Conservation (phyloP, 495 filamentous ascomycete species). For the Podospora pseudopauciseta region DNA sequence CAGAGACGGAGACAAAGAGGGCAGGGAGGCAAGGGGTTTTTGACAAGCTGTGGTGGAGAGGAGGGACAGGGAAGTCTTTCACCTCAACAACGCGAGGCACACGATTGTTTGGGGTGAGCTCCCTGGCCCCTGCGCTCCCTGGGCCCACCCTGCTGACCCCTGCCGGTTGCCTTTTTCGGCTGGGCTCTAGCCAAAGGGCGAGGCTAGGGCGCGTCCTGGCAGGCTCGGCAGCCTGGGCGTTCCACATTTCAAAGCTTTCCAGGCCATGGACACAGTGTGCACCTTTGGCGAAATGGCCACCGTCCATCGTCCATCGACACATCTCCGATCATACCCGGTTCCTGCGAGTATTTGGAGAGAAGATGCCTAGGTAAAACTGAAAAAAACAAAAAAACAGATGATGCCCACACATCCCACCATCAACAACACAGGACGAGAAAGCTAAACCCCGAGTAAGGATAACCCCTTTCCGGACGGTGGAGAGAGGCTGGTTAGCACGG, state of each 20-base stretch:
- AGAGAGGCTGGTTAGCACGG: neutral
- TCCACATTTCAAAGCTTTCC: slow-evolving; percentile 8
- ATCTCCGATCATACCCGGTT: neutral
- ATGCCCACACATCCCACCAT: neutral
- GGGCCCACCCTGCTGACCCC: slow-evolving; percentile 9
- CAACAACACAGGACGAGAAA: neutral
- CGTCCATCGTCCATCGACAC: neutral
- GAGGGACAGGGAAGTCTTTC: slow-evolving; percentile 6
- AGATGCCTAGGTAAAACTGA: neutral
- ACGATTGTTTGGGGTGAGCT: slow-evolving; percentile 19
- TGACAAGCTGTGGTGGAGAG: neutral
- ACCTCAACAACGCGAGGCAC: slow-evolving; percentile 8
- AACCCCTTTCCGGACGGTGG: neutral
- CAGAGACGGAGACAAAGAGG: neutral
- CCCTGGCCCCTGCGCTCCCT: slow-evolving; percentile 14
- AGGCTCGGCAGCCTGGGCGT: slow-evolving; percentile 11
- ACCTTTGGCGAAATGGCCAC: neutral
- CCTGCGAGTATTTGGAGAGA: neutral
- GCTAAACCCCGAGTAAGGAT: neutral
- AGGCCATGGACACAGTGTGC: neutral
- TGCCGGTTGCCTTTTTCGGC: slow-evolving; percentile 8
- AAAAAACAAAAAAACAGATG: neutral
- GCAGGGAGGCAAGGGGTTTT: slow-evolving; percentile 11
- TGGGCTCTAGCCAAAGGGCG: slow-evolving; percentile 2
- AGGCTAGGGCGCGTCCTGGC: slow-evolving; percentile 15